Evolutionary conservation across 2,329 filamentous ascomycete genomes (phyloP).

Genomic region (Stagonosporopsis rhizophila): DNA sequence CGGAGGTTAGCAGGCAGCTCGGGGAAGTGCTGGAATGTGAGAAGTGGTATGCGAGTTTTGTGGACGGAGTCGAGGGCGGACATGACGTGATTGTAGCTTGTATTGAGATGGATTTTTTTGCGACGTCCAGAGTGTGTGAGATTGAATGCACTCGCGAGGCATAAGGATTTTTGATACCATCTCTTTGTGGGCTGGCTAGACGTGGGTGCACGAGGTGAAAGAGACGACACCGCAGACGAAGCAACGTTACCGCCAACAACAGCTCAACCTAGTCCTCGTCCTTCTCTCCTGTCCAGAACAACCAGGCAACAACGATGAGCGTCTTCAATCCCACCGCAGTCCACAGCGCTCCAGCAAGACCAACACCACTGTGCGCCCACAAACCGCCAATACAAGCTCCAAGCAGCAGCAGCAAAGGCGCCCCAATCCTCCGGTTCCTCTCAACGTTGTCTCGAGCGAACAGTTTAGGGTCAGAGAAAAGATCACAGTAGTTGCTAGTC

Average conservation of each 20-base stretch:
- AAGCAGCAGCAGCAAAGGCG: conserved; percentile 59
- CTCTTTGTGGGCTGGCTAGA: background rate
- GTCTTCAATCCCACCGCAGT: conserved; percentile 52
- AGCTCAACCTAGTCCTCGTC: conserved; percentile 19
- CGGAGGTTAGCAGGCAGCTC: background rate
- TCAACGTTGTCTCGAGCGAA: conserved; percentile 57
- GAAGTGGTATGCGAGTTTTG: background rate
- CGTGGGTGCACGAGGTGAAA: background rate
- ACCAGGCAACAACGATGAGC: conserved; percentile 49
- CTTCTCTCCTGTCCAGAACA: conserved; percentile 51
- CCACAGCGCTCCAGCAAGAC: conserved; percentile 61
- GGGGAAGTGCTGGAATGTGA: background rate
- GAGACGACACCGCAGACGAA: background rate
- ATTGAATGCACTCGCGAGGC: too few relatives aligned
- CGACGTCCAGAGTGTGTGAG: too few relatives aligned
- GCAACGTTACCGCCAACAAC: background rate
- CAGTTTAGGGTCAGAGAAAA: conserved; percentile 72
- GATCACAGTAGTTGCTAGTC: conserved; percentile 81
- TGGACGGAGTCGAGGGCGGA: background rate
- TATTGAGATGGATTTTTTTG: background rate
- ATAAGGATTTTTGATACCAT: too few relatives aligned
- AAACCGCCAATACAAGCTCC: conserved; percentile 64
- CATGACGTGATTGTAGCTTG: background rate
- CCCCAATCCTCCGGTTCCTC: conserved; percentile 60
- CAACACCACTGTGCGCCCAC: conserved; percentile 60